phyloP scores from a whole-genome alignment of 305 asterid species.

The Fraxinus baroniana region DNA sequence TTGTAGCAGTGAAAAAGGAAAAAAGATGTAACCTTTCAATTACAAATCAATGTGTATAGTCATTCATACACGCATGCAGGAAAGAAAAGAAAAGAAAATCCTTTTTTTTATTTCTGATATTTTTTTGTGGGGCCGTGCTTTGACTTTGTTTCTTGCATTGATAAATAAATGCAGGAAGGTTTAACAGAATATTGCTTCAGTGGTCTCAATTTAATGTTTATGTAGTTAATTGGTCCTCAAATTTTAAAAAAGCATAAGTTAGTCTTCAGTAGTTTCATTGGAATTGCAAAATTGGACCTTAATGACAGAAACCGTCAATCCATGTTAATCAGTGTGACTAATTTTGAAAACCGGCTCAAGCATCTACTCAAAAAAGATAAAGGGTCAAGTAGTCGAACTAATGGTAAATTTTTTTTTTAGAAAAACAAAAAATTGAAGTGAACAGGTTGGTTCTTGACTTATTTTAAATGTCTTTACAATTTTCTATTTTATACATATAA shows the following conservation, averaged over 20 bases:
- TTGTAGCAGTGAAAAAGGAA: slow-evolving; percentile 25
- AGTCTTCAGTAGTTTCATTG: neutral
- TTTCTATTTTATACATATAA: too few relatives aligned
- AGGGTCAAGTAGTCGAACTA: neutral
- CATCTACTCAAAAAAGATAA: neutral
- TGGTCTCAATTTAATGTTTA: neutral
- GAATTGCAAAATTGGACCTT: neutral
- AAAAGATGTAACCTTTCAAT: slow-evolving; percentile 22
- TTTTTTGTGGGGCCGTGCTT: neutral
- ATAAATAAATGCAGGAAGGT: neutral
- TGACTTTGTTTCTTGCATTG: neutral
- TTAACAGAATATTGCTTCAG: neutral
- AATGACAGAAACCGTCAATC: neutral
- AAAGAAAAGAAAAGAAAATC: neutral
- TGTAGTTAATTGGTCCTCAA: neutral
- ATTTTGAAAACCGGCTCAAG: neutral
- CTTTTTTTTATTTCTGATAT: neutral
- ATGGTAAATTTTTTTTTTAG: neutral
- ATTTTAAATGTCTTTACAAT: too few relatives aligned
- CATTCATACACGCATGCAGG: slow-evolving; percentile 39
- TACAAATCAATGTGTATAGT: slow-evolving; percentile 7
- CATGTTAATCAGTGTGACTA: neutral
- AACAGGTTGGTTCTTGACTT: neutral
- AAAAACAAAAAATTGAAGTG: neutral
- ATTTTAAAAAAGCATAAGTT: neutral